Evolutionary conservation across 2,329 filamentous ascomycete genomes (phyloP).

Genomic region (Fusarium equiseti): DNA sequence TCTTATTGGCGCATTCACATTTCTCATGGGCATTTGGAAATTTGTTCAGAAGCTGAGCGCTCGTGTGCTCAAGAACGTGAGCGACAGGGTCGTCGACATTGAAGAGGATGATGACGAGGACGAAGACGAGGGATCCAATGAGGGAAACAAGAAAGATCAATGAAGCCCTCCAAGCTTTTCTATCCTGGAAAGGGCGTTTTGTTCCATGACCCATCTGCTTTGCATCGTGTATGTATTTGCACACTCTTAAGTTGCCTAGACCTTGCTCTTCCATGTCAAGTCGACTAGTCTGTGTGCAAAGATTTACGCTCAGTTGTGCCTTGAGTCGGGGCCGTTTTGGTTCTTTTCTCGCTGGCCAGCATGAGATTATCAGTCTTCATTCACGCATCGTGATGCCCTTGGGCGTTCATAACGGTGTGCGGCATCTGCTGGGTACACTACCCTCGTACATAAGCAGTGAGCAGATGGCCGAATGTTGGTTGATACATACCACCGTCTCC

Average conservation of each 20-base stretch:
- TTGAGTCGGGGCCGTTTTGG: conserved; percentile 66
- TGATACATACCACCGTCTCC: conserved; percentile 48
- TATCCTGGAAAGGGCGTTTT: neutral
- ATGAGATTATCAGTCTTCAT: conserved; percentile 50
- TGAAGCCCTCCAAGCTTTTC: conserved; percentile 34
- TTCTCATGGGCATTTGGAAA: conserved; percentile 88
- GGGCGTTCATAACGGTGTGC: conserved; percentile 47
- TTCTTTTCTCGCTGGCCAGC: conserved; percentile 46
- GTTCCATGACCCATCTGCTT: neutral
- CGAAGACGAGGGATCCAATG: conserved; percentile 64
- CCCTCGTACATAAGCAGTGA: conserved; percentile 48
- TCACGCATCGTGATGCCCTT: conserved; percentile 46
- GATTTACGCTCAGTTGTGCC: conserved; percentile 66
- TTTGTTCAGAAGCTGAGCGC: conserved; percentile 80
- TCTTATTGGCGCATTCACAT: conserved; percentile 81
- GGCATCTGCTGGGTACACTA: conserved; percentile 55
- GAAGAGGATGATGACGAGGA: conserved; percentile 69
- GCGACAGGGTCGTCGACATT: conserved; percentile 87
- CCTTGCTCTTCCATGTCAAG: conserved; percentile 80
- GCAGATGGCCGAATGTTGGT: conserved; percentile 45
- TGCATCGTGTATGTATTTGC: conserved; percentile 62
- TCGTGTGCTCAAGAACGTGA: conserved; percentile 78
- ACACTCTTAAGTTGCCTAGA: conserved; percentile 98
- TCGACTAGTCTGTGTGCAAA: conserved; percentile 98
- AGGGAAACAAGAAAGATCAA: conserved; percentile 53